Evolutionary conservation across 116 monocot species (phyloP), one percentile per base, ranked within the genome.

Genomic region (Papilionanthe hybrid): DNA sequence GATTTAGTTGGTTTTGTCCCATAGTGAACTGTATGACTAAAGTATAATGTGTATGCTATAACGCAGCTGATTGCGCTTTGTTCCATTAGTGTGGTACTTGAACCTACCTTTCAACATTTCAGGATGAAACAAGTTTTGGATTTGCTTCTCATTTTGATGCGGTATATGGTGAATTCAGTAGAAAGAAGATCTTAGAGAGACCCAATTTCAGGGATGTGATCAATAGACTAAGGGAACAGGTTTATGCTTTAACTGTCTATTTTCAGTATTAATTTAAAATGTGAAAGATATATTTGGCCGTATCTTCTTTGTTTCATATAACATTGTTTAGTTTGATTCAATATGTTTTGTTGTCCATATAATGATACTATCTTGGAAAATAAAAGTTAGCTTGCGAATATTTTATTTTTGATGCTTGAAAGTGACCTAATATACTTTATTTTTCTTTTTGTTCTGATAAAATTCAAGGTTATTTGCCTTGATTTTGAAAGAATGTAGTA

Each of bases 151-250:
- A 85, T 7, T 11, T 18, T 69, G 74, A 72, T 81, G 75, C 81
- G 78, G 49, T 83, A 25, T 76, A 60, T 72, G 27, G 75, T 82
- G 79, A 72, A 79, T 76, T 53, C 63, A 72, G 79, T 44, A 81
- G 55, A 15, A 49, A 41, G 53, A 74, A 7, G 7, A 5, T 55
- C 23, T 43, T 29, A 28, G 92, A 86, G 71, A 82, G 55, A 58
- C 80, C 83, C 44, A 87, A 84, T 65, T 86, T 95, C 20, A 89
- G 79, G 56, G 77, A 76, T 76, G 72, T 92, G 0, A 10, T 92
- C 63, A 81, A 86, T 84, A 79, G 15, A 83, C 87, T 95, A 86
- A 87, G 90, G 87, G 85, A 87, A 66, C 82, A 90, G 95, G 95
- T 95, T 44, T 75, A 74, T 84, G 72, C 9, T 55, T 30, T 7